A percentile compares a stretch with the other conserved stretches of the same genome.
These are phyloP conservation scores for Medicago lupulina DNA, from an alignment of 306 rosid genomes.

Conservation along the genomic window DNA sequence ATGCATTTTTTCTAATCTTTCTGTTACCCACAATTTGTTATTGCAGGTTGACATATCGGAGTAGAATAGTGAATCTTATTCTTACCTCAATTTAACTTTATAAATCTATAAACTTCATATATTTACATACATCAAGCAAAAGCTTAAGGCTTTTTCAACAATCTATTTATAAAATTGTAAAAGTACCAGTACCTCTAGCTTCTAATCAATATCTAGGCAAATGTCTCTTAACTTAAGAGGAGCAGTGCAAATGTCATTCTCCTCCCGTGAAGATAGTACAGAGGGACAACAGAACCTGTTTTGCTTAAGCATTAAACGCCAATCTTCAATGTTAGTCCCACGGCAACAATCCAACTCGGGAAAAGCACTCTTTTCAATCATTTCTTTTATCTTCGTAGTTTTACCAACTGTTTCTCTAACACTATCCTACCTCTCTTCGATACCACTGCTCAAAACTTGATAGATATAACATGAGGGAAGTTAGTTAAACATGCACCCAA, in stretches of 20 bases:
- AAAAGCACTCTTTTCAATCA: constrained; percentile 51
- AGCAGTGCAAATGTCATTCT: constrained; percentile 30
- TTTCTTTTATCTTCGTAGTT: constrained; percentile 64
- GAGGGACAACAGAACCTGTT: constrained; percentile 26
- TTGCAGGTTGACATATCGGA: constrained; percentile 1
- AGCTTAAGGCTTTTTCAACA: background rate
- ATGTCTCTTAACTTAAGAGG: constrained; percentile 47
- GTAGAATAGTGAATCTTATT: background rate
- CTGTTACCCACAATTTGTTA: background rate
- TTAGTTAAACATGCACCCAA: constrained; percentile 78
- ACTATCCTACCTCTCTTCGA: constrained; percentile 74
- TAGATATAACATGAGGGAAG: constrained; percentile 55
- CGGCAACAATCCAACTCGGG: constrained; percentile 42
- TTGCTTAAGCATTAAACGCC: constrained; percentile 63
- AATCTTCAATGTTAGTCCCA: constrained; percentile 64
- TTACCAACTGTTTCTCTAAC: constrained; percentile 75
- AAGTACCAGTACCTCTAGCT: constrained; percentile 1
- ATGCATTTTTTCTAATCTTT: constrained; percentile 19
- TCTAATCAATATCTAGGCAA: constrained; percentile 45
- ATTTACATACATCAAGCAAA: constrained; percentile 36
- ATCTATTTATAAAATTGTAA: constrained; percentile 15
- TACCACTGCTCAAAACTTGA: constrained; percentile 52
- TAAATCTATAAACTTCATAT: background rate
- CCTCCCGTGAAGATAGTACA: constrained; percentile 41
- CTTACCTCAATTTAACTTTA: background rate